Percentiles rank a stretch among this genome's conserved stretches.
These are phyloP conservation scores for Lupinus albus DNA, from an alignment of 306 rosid genomes.

Conservation along the genomic window DNA sequence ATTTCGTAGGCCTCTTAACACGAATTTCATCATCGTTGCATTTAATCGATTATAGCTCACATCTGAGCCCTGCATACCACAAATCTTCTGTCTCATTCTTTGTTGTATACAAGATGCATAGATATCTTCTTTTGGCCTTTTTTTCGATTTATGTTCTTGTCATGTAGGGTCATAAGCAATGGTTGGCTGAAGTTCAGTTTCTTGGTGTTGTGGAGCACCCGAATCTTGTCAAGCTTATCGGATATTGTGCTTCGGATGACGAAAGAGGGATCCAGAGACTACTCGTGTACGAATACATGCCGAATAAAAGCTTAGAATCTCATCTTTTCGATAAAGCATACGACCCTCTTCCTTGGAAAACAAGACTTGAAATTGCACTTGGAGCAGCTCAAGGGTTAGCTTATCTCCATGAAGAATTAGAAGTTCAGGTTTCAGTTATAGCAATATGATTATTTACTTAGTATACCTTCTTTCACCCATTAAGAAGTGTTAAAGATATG, in stretches of 20 bases:
- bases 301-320: conserved; percentile 69
- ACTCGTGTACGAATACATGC: conserved; percentile 80
- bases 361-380: conserved; percentile 67
- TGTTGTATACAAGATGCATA: too few species aligned
- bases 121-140: neutral
- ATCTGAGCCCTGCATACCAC: too few species aligned
- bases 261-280: conserved; percentile 85
- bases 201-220: conserved; percentile 86
- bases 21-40: too few species aligned
- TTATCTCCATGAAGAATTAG: conserved; percentile 79
- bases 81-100: too few species aligned
- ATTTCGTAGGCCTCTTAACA: too few species aligned
- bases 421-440: conserved; percentile 66
- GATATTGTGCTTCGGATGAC: conserved; percentile 77
- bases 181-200: conserved; percentile 86
- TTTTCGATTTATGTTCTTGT: conserved; percentile 6
- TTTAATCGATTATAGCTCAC: too few species aligned
- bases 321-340: conserved; percentile 67
- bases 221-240: conserved; percentile 80
- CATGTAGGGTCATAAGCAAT: conserved; percentile 77
- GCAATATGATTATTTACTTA: conserved; percentile 20
- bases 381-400: conserved; percentile 80
- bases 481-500: neutral
- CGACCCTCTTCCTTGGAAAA: conserved; percentile 63
- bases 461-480: neutral